Base-by-base conservation (phyloP, 495 filamentous ascomycete species). In the Annulohypoxylon bovei region DNA sequence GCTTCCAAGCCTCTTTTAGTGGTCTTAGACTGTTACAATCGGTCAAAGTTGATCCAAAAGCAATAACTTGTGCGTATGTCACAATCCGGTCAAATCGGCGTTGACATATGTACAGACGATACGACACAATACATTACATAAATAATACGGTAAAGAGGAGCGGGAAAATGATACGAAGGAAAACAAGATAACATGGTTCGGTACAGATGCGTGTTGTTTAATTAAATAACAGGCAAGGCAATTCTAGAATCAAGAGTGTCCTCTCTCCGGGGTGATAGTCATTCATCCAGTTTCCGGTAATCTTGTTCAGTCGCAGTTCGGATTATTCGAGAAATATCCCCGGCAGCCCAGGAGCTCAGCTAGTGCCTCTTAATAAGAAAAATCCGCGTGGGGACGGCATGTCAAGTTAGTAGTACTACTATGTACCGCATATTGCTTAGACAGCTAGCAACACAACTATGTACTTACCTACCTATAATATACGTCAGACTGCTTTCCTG, bases 181-280 rank as follows among this genome's bases (percentile, higher is more conserved):
- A 49, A 23, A 56, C 30, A 27, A 47, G 46, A 33, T 35, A 23
- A 16, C 6, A 39, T 49, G n/a, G 27, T 55, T 37, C 42, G 20
- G 22, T 56, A 50, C 16, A 35, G 47, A 40, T 57, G 25, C 49
- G 28, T 42, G 28, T 54, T 39, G 25, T 57, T 47, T 70, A 49
- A 71, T 65, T 71, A 65, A 66, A 62, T 71, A 66, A 18, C 20
- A 40, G 39, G 55, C 49, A 49, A 61, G 46, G 54, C 67, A 47
- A 65, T 20, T 44, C 42, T 14, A 60, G 28, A 44, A 20, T 30
- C 37, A n/a, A 42, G 40, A 23, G 57, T 18, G 20, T 37, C 60
- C 67, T 61, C 28, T 40, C 30, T 23, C 53, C 18, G 18, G 55
- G 61, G 58, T 49, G 16, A 50, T 42, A 18, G 27, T 63, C 50